Conservation (phyloP, 2,329 filamentous ascomycete genomes). For the Leptosphaerulina australis region DNA sequence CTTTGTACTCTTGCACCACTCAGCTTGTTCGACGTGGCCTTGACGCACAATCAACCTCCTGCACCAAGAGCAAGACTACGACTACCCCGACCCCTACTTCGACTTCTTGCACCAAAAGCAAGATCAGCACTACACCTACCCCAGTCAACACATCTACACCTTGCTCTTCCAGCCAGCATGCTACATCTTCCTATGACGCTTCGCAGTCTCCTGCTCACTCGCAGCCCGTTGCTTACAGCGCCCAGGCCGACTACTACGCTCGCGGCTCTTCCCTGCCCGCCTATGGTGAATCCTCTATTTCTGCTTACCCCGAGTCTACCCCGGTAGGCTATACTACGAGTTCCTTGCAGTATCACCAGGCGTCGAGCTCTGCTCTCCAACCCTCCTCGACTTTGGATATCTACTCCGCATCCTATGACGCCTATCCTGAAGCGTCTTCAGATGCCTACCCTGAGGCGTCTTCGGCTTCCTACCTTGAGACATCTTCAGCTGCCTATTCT, state of each 20-base stretch:
- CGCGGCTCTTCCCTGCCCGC: neutral
- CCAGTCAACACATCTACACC: slow-evolving; percentile 6
- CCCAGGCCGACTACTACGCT: neutral
- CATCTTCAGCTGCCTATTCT: slow-evolving; percentile 3
- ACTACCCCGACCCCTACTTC: slow-evolving; percentile 10
- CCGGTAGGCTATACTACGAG: neutral
- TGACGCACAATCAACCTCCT: slow-evolving; percentile 8
- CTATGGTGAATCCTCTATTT: slow-evolving; percentile 3
- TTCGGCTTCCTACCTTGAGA: neutral
- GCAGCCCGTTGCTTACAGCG: neutral
- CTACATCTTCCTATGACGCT: slow-evolving; percentile 1
- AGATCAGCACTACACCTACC: slow-evolving; percentile 2
- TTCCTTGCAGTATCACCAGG: neutral
- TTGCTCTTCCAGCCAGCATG: slow-evolving; percentile 9
- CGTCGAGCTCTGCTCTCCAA: slow-evolving; percentile 8
- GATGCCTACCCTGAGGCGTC: neutral
- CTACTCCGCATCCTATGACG: slow-evolving; percentile 2
- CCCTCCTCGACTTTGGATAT: slow-evolving; percentile 1
- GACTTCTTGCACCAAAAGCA: slow-evolving; percentile 10
- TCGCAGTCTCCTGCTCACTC: neutral
- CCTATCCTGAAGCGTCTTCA: slow-evolving; percentile 9
- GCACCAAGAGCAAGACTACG: slow-evolving; percentile 18
- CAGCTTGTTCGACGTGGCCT: slow-evolving; percentile 8
- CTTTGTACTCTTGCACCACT: slow-evolving; percentile 14
- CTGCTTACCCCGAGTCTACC: neutral